These are phyloP conservation scores for Metarhizium rileyi DNA, from an alignment of 2,329 filamentous ascomycete genomes.

Conservation along the genomic window DNA sequence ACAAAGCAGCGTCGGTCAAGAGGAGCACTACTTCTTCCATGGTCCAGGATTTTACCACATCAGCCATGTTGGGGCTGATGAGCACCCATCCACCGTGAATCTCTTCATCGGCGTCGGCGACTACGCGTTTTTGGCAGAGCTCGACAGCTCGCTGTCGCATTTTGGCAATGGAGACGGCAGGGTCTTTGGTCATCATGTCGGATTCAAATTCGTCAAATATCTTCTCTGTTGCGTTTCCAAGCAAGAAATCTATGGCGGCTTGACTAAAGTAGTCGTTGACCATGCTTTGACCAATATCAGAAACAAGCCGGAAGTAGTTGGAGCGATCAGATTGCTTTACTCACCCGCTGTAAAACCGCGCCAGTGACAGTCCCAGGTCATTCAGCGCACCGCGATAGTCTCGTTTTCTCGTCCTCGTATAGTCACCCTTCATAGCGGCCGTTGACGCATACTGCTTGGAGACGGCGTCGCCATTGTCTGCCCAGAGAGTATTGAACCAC, in stretches of 20 bases:
- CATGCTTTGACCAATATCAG: constrained; percentile 53
- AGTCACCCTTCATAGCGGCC: constrained; percentile 92
- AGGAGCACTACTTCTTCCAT: constrained; percentile 86
- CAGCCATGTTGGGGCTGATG: constrained; percentile 61
- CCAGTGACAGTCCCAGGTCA: constrained; percentile 81
- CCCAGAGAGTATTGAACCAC: constrained; percentile 97
- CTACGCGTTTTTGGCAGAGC: constrained; percentile 74
- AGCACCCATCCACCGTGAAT: constrained; percentile 85
- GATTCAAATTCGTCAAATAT: constrained; percentile 93
- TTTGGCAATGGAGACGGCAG: constrained; percentile 74
- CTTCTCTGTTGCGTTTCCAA: constrained; percentile 74
- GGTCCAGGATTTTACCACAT: constrained; percentile 59
- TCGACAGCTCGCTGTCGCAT: constrained; percentile 86
- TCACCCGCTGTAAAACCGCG: constrained; percentile 59
- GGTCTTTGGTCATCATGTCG: constrained; percentile 87
- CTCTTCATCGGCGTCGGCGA: constrained; percentile 75
- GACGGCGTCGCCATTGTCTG: constrained; percentile 93
- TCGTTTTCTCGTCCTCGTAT: constrained; percentile 81
- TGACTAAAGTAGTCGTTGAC: constrained; percentile 98
- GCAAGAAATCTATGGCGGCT: constrained; percentile 84
- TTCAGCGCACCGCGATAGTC: constrained; percentile 87
- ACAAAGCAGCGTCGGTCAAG: constrained; percentile 74
- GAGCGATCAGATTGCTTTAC: constrained; percentile 14
- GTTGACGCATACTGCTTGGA: constrained; percentile 95
- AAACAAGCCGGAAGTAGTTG: background rate